A percentile compares a stretch with the other conserved stretches of the same genome.
These are phyloP conservation scores for Emmonsiellopsis sp. DNA, from an alignment of 2,329 filamentous ascomycete species.

Conservation along the genomic window DNA sequence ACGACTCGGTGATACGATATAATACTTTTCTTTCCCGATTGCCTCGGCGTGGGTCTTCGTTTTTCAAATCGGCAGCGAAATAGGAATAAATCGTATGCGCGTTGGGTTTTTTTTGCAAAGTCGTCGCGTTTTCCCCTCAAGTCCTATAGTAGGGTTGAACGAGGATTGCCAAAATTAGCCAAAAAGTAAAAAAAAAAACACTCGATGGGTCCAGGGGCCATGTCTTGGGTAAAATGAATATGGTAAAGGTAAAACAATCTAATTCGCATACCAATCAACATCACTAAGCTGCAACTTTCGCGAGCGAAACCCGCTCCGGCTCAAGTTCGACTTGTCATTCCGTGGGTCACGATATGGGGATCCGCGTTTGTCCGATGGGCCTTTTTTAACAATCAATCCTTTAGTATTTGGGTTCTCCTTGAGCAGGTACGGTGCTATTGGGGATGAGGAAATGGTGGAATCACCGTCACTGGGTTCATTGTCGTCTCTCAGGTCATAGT, in stretches of 20 bases:
- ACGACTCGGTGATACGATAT: too few species aligned
- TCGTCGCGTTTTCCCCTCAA: too few species aligned
- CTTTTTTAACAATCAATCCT: constrained; percentile 17
- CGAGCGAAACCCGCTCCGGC: constrained; percentile 67
- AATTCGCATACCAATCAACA: constrained; percentile 73
- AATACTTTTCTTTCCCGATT: too few species aligned
- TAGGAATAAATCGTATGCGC: too few species aligned
- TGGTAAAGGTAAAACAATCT: background rate
- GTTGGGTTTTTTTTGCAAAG: too few species aligned
- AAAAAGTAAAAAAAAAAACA: background rate
- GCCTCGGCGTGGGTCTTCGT: too few species aligned
- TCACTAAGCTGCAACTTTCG: constrained; percentile 92
- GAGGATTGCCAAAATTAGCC: background rate
- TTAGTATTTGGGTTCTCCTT: constrained; percentile 24
- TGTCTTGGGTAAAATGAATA: background rate
- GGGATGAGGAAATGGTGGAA: constrained; percentile 22
- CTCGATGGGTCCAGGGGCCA: background rate
- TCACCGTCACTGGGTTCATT: constrained; percentile 72
- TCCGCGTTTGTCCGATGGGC: constrained; percentile 31
- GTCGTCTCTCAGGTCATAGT: constrained; percentile 83
- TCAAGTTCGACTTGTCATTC: constrained; percentile 49
- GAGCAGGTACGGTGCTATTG: constrained; percentile 13
- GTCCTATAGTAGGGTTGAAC: too few species aligned
- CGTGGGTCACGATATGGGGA: constrained; percentile 28
- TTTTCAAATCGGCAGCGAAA: too few species aligned